A percentile compares a stretch with the other conserved stretches of the same genome.
phyloP scores from a whole-genome alignment of 1,139 yeast genomes.

The Taiozyma sp. region DNA sequence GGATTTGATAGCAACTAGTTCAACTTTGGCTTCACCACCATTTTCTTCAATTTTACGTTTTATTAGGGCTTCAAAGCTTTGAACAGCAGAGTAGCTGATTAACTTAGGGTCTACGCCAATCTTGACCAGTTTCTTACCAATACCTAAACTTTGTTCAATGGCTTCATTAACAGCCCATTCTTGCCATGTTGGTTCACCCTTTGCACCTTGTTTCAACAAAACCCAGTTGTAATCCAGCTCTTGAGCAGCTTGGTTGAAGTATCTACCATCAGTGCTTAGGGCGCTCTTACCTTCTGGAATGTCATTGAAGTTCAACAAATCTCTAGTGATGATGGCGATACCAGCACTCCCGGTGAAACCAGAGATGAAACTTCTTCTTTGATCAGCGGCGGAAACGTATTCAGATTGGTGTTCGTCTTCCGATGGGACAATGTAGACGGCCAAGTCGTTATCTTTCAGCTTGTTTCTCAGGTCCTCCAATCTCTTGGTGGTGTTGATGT shows the following conservation, averaged over 20 bases:
- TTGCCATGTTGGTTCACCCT: conserved; percentile 79
- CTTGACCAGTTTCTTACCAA: conserved; percentile 28
- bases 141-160: conserved; percentile 44
- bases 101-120: conserved; percentile 62
- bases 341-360: conserved; percentile 97
- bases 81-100: conserved; percentile 46
- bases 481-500: conserved; percentile 53
- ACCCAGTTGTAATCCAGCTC: conserved; percentile 90
- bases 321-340: conserved; percentile 79
- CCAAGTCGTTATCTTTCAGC: conserved; percentile 64
- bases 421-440: conserved; percentile 80
- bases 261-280: conserved; percentile 91
- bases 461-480: conserved; percentile 57
- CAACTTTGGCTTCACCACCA: conserved; percentile 39
- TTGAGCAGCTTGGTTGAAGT: conserved; percentile 84
- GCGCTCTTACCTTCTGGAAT: conserved; percentile 53
- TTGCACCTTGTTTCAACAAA: conserved; percentile 74
- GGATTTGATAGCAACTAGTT: conserved; percentile 56
- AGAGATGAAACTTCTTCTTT: conserved; percentile 78
- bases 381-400: conserved; percentile 76
- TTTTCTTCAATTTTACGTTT: conserved; percentile 23
- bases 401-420: conserved; percentile 96
- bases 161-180: conserved; percentile 76
- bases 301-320: conserved; percentile 41
- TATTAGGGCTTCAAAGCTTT: conserved; percentile 32